Conservation (phyloP, 2,329 filamentous ascomycete genomes). For the Curvularia sp. region DNA sequence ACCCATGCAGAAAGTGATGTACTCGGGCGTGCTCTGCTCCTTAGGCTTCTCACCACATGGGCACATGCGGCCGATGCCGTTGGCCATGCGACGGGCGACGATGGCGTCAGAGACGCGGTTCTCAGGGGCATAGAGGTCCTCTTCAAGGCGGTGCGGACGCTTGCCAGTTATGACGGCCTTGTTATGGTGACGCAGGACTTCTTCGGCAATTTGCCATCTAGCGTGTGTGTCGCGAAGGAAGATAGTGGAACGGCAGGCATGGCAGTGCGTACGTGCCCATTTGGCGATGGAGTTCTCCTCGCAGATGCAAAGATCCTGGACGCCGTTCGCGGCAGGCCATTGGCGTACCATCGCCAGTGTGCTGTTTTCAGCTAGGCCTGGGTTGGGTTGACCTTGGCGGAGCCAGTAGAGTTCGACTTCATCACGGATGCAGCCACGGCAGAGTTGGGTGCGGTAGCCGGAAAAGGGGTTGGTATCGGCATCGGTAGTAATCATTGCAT, state of each 20-base stretch:
- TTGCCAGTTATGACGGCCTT: not conserved
- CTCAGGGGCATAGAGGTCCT: too few species aligned
- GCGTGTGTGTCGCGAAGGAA: too few species aligned
- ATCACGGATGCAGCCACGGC: constrained; percentile 4
- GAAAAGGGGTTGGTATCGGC: not conserved
- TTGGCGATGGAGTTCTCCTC: not conserved
- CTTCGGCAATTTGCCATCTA: not conserved
- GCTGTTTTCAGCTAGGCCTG: not conserved
- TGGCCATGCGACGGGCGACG: not conserved
- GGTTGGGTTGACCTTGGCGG: not conserved
- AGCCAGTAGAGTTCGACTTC: constrained; percentile 13
- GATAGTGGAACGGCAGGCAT: not conserved
- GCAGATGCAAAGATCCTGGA: constrained; percentile 5
- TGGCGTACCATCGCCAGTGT: not conserved
- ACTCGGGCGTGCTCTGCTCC: not conserved
- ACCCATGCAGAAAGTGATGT: constrained; percentile 2
- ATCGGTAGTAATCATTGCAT: not conserved
- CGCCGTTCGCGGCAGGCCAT: not conserved
- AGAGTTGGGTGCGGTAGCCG: constrained; percentile 4
- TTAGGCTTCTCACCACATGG: constrained; percentile 6
- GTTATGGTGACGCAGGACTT: not conserved
- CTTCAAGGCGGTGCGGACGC: not conserved
- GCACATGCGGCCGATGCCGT: not conserved
- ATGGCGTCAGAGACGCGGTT: not conserved
- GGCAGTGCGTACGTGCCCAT: not conserved